phyloP scores from a whole-genome alignment of 2,329 filamentous ascomycete species.

The Lasiodiplodia gonubiensis region DNA sequence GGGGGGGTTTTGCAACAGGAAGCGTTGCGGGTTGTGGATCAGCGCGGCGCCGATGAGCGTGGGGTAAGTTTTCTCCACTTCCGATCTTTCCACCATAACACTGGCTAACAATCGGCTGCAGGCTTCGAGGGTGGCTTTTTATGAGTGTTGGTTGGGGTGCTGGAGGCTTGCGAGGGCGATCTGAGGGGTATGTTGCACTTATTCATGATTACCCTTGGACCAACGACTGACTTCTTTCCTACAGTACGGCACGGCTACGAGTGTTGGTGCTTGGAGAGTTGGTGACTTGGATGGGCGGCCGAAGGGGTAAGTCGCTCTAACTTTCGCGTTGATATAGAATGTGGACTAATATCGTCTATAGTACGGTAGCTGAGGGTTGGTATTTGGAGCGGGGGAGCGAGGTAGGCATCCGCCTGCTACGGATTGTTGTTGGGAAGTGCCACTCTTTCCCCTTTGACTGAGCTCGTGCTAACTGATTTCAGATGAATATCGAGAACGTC shows the following conservation, averaged over 20 bases:
- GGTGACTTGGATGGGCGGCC: not conserved
- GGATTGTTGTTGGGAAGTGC: not conserved
- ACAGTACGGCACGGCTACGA: not conserved
- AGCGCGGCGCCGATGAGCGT: not conserved
- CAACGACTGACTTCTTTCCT: not conserved
- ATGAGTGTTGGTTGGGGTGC: not conserved
- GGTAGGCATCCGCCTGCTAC: not conserved
- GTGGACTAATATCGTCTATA: not conserved
- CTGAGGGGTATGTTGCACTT: not conserved
- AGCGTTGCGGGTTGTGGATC: not conserved
- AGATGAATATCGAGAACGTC: no score
- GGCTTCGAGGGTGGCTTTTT: not conserved
- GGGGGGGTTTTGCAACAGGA: not conserved
- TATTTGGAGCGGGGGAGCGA: not conserved
- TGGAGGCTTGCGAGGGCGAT: not conserved
- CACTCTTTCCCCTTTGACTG: not conserved
- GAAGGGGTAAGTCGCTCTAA: not conserved
- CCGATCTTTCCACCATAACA: not conserved
- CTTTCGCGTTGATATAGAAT: not conserved
- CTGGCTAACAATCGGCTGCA: not conserved
- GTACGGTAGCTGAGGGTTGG: not conserved
- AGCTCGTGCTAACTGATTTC: no score
- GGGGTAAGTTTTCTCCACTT: not conserved
- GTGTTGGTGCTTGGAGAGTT: conserved; percentile 1
- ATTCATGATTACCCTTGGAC: not conserved